phyloP scores from a whole-genome alignment of 495 filamentous ascomycete species.

The Aspergillus ostianus region DNA sequence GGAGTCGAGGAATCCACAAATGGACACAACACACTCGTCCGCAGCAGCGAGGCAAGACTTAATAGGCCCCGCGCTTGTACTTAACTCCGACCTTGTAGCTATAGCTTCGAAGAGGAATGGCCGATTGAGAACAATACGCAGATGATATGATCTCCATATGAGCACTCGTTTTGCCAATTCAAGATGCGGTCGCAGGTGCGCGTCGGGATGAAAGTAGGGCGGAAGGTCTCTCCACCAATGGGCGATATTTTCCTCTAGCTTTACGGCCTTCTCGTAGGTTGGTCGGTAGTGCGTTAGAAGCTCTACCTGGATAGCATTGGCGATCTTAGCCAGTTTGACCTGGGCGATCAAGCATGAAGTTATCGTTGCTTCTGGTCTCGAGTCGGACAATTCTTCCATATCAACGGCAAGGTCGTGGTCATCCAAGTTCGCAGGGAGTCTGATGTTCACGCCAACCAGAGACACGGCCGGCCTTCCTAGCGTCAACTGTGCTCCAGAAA shows the following conservation, averaged over 20 bases:
- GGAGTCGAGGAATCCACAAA: constrained; percentile 19
- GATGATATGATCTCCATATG: constrained; percentile 21
- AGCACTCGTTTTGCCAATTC: constrained; percentile 18
- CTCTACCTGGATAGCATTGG: constrained; percentile 25
- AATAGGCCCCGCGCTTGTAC: constrained; percentile 14
- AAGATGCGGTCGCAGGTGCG: constrained; percentile 14
- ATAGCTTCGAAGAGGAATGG: constrained; percentile 23
- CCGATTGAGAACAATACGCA: constrained; percentile 24
- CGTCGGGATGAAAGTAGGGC: constrained; percentile 11
- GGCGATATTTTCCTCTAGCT: constrained; percentile 17
- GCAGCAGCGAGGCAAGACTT: constrained; percentile 20
- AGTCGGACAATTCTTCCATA: constrained; percentile 22
- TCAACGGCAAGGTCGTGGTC: constrained; percentile 24
- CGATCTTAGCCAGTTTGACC: constrained; percentile 26
- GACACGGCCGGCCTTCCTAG: constrained; percentile 23
- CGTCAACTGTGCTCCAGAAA: constrained; percentile 20
- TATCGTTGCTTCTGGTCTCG: constrained; percentile 15
- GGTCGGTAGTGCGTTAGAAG: constrained; percentile 23
- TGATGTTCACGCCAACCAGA: constrained; percentile 22
- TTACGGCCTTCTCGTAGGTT: constrained; percentile 15
- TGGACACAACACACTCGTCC: constrained; percentile 19
- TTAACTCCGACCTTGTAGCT: constrained; percentile 15
- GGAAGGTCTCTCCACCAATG: constrained; percentile 20
- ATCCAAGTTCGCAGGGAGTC: constrained; percentile 21
- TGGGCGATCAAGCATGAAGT: constrained; percentile 24